These are phyloP conservation scores for Kluyveromyces sp. DNA, from an alignment of 1,139 yeast species.

Conservation along the genomic window DNA sequence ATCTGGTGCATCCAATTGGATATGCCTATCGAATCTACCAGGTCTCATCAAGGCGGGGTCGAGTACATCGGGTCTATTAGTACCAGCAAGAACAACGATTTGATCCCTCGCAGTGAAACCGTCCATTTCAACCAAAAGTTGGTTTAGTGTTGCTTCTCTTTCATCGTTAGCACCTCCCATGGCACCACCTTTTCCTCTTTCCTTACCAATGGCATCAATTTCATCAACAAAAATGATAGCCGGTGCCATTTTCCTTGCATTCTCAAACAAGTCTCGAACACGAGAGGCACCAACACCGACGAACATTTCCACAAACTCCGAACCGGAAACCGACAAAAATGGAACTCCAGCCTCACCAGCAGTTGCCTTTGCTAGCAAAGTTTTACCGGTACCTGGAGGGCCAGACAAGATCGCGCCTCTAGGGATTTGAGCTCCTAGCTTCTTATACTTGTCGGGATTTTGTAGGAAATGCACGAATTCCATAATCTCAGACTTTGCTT, in stretches of 20 bases:
- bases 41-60: conserved; percentile 94
- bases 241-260: conserved; percentile 91
- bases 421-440: conserved; percentile 92
- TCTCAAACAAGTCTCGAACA: conserved; percentile 87
- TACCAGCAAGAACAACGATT: conserved; percentile 95
- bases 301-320: conserved; percentile 98
- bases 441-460: conserved; percentile 82
- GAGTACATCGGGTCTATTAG: conserved; percentile 88
- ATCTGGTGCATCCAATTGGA: conserved; percentile 86
- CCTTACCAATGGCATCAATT: conserved; percentile 96
- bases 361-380: conserved; percentile 93
- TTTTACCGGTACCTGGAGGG: conserved; percentile 99
- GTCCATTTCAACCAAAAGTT: conserved; percentile 94
- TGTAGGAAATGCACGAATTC: conserved; percentile 91
- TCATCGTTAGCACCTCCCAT: conserved; percentile 88
- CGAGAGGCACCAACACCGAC: conserved; percentile 98
- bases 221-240: conserved; percentile 92
- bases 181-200: conserved; percentile 75
- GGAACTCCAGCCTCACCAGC: conserved; percentile 99
- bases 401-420: conserved; percentile 96
- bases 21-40: conserved; percentile 94
- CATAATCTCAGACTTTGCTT: conserved; percentile 97
- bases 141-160: conserved; percentile 93
- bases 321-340: conserved; percentile 88
- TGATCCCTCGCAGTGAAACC: conserved; percentile 88